These are phyloP conservation scores for Crepidotus variabilis DNA, from an alignment of 768 basidiomycete genomes.

Conservation along the genomic window DNA sequence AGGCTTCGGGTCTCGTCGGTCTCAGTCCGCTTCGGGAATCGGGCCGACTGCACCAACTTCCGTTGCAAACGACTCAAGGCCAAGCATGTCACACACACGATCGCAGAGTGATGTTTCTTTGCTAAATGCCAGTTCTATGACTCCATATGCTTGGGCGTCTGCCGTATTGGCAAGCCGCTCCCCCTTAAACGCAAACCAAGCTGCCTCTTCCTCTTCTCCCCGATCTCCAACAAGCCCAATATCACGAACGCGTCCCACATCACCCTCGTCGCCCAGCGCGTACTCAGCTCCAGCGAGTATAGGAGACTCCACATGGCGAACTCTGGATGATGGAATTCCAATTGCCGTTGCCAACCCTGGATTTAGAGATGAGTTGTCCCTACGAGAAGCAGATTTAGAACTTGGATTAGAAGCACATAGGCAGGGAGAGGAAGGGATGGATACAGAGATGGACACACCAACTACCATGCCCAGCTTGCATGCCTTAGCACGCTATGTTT, in stretches of 20 bases:
- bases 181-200: not conserved
- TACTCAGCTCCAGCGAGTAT: conserved; percentile 40
- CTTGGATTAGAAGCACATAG: not conserved
- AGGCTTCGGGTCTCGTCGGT: not conserved
- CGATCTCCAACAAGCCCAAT: not conserved
- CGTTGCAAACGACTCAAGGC: not conserved
- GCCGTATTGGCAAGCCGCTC: not conserved
- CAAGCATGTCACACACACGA: not conserved
- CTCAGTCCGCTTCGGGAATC: not conserved
- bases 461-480: not conserved
- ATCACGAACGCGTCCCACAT: not conserved
- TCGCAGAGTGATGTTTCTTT: not conserved
- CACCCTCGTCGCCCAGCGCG: conserved; percentile 8
- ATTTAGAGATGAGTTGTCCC: not conserved
- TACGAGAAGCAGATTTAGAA: conserved; percentile 5
- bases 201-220: not conserved
- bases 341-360: conserved; percentile 6
- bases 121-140: no score
- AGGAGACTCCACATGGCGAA: conserved; percentile 43
- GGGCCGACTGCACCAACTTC: not conserved
- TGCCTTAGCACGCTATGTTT: not conserved
- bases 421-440: conserved; percentile 8
- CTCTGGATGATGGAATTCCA: conserved; percentile 20
- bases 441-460: conserved; percentile 3
- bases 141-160: no score